Evolutionary conservation across 2,329 filamentous ascomycete species (phyloP).

Genomic region (Beauveria sp.): DNA sequence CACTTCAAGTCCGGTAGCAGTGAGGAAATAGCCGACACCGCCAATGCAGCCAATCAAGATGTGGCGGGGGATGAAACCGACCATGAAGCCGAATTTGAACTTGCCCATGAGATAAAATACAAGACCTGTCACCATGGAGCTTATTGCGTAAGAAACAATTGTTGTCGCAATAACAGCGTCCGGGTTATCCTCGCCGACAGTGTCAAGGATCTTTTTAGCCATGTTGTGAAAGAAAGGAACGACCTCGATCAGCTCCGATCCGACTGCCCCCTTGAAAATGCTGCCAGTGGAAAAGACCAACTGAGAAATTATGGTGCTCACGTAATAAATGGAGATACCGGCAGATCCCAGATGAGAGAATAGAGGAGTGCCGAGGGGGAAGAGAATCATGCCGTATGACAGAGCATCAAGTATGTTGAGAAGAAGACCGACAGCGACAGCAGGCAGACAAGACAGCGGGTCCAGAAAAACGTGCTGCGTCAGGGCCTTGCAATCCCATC

Average conservation of each 20-base stretch:
- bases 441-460: conserved; percentile 67
- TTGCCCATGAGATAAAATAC: conserved; percentile 89
- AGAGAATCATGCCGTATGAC: conserved; percentile 95
- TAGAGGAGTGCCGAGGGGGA: conserved; percentile 78
- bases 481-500: conserved; percentile 62
- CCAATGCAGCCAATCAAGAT: conserved; percentile 97
- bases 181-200: conserved; percentile 71
- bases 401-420: conserved; percentile 91
- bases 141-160: conserved; percentile 83
- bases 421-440: conserved; percentile 79
- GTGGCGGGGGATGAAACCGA: conserved; percentile 93
- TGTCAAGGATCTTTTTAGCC: conserved; percentile 76
- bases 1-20: conserved; percentile 88
- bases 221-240: conserved; percentile 99
- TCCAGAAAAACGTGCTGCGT: conserved; percentile 57
- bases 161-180: conserved; percentile 89
- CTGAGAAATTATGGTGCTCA: conserved; percentile 93
- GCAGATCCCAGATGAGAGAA: conserved; percentile 84
- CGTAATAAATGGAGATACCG: conserved; percentile 97
- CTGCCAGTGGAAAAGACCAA: conserved; percentile 82
- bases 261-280: conserved; percentile 82
- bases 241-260: conserved; percentile 97
- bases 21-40: conserved; percentile 89
- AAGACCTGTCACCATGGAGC: conserved; percentile 80
- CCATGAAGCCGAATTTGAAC: conserved; percentile 81